These are phyloP conservation scores for Nannochloropsis salina DNA, from an alignment of 108 stramenopile genomes.

Conservation along the genomic window DNA sequence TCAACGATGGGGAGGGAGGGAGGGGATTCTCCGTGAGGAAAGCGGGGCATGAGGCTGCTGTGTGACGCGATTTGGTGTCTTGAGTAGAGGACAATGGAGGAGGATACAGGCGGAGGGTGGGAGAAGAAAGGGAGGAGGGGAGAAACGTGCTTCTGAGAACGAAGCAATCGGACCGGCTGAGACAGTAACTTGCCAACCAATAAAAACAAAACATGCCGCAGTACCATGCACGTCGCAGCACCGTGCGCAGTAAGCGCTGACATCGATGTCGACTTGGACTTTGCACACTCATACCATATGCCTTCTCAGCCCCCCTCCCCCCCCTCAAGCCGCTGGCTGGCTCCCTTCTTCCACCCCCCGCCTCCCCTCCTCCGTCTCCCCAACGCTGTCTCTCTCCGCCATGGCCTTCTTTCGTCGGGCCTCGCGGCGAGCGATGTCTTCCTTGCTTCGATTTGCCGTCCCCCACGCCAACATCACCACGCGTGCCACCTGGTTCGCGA, in stretches of 20 bases:
- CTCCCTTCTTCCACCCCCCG: not conserved
- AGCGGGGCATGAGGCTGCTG: not conserved
- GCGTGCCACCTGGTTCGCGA: not conserved
- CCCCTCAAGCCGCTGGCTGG: not conserved
- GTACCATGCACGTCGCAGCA: too few species aligned
- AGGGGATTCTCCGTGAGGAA: not conserved
- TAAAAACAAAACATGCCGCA: too few species aligned
- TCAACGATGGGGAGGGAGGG: not conserved
- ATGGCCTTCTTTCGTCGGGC: not conserved
- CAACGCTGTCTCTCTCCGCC: not conserved
- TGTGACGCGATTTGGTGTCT: not conserved
- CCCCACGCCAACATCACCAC: slow-evolving; percentile 6
- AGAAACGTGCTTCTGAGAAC: not conserved
- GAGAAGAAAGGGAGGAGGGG: not conserved
- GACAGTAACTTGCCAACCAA: too few species aligned
- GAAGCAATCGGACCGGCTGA: too few species aligned
- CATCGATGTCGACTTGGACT: too few species aligned
- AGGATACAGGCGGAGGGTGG: not conserved
- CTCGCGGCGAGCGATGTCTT: not conserved
- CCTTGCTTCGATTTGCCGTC: not conserved
- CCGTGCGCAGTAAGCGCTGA: too few species aligned
- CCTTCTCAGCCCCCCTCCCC: too few species aligned
- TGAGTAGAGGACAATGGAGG: not conserved
- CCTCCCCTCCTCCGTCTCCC: not conserved
- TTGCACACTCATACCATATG: too few species aligned